Evolutionary conservation across 2,329 filamentous ascomycete species (phyloP), one percentile per base, ranked within the genome.

Genomic region (Nothophaeocryptopus gaeumannii): DNA sequence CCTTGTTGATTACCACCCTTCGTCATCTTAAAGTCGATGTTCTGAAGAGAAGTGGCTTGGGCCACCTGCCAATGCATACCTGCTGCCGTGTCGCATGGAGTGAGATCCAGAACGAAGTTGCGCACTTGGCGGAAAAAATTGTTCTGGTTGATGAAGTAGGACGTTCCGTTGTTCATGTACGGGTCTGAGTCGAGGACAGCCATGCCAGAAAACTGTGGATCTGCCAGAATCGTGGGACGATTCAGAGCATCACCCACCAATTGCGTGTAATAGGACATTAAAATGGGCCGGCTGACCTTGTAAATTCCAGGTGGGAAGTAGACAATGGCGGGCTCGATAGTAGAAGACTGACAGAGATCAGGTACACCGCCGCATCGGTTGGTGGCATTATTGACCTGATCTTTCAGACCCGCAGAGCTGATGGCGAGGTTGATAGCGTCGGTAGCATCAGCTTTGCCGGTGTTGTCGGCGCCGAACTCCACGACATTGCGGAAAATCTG

Each of bases 301-400:
- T 96, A 97, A 49, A 84, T 95, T 58, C 92, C 91, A 9, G 88
- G 77, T 34, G 90, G 91, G 75, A 97, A 95, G 76, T 95, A 97
- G 45, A 97, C 83, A 11, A 97, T 74, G 20, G 89, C 92, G 0
- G 92, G 92, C 1, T 83, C 82, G n/a, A 81, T 80, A 2, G 92
- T 97, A 30, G 81, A 82, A 1, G 89, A 95, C 67, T 93, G 87
- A 67, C 92, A 97, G 55, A 83, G 82, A 7, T 4, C 3, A 26
- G 20, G 20, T 4, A 7, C 7, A 56, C 81, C 67, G 34, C 88
- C 89, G 66, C 92, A 97, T 37, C 92, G 87, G 74, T 96, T 96
- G 78, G 97, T 96, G 48, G 91, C 89, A 0, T 71, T 84, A 0
- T 90, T 96, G 66, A 96, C 91, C 67, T 96, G 92, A 20, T 85